Conservation (phyloP, 441 rosid genomes). For the Flueggea neowawraea region DNA sequence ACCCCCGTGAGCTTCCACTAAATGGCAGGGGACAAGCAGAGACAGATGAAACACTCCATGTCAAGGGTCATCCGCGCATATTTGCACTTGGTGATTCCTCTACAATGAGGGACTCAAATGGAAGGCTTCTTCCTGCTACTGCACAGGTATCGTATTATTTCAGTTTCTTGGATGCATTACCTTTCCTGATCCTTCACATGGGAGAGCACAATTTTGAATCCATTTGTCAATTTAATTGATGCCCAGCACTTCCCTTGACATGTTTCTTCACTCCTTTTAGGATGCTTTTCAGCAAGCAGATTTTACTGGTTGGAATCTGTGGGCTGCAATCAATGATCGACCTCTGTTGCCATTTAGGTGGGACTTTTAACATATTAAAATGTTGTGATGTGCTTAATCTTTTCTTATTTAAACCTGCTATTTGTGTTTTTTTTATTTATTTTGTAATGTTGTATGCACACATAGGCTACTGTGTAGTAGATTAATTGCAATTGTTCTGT, state of each 20-base stretch:
- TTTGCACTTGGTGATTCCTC: slow-evolving; percentile 94
- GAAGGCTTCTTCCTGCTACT: slow-evolving; percentile 89
- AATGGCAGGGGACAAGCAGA: slow-evolving; percentile 87
- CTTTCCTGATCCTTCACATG: neutral
- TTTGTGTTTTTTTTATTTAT: neutral
- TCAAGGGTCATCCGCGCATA: slow-evolving; percentile 90
- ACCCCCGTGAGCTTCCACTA: slow-evolving; percentile 57
- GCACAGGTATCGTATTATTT: slow-evolving; percentile 61
- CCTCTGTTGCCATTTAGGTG: slow-evolving; percentile 93
- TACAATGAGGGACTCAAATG: slow-evolving; percentile 68
- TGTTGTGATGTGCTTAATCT: neutral
- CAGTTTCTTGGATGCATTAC: neutral
- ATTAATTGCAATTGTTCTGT: too few species aligned
- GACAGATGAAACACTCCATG: slow-evolving; percentile 96
- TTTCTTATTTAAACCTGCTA: neutral
- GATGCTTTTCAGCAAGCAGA: slow-evolving; percentile 99
- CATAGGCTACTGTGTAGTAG: too few species aligned
- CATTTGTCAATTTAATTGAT: neutral
- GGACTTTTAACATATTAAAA: neutral
- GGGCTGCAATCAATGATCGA: slow-evolving; percentile 92
- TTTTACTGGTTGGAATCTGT: slow-evolving; percentile 92
- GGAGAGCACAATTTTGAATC: neutral
- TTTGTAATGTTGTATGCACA: too few species aligned
- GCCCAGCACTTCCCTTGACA: neutral
- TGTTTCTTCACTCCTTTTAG: slow-evolving; percentile 31